Evolutionary conservation across 2,329 filamentous ascomycete genomes (phyloP), one percentile per base, ranked within the genome.

Genomic region (Penicillium italicum): DNA sequence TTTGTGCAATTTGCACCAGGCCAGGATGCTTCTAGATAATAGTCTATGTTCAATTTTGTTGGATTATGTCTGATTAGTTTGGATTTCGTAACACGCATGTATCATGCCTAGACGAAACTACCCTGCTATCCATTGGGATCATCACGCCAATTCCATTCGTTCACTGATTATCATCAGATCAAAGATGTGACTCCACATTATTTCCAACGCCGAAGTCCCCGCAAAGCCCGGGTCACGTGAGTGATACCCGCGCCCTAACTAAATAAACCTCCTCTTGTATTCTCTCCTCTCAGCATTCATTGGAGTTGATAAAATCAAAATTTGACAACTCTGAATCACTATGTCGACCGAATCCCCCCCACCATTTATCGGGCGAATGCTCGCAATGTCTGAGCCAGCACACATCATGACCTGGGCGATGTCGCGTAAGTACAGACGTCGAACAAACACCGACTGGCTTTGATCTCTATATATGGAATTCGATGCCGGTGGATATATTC

Each of bases 381-480:
- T 41, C 4, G 47, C 46, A 18, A 48, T 71, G 20, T 22, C 66
- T 5, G 68, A 67, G n/a, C 68, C 68, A 5, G 63, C 61, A 6
- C n/a, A 49, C 5, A 55, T 71, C 38, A 58, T 70, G 56, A 33
- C 51, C 5, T 63, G 55, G 59, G 67, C 67, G 5, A 65, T 69
- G 56, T 62, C 62, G 22, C 62, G 68, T 71, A 62, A 62, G 67
- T 65, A 50, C 53, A 45, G 33, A 45, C 7, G n/a, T 38, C 52
- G 38, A 40, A 34, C 22, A 41, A 5, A 48, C 16, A 30, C 50
- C 43, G 50, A 16, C 33, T 12, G 20, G n/a, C 22, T 28, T 51
- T 8, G 31, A 45, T 50, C 4, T 16, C 31, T 33, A 43, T 55
- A 22, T n/a, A 26, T 14, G 14, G 22, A 3, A 28, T 26, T 31